phyloP scores from a whole-genome alignment of 1,284 basidiomycete species.

The Boletus austroedulis region DNA sequence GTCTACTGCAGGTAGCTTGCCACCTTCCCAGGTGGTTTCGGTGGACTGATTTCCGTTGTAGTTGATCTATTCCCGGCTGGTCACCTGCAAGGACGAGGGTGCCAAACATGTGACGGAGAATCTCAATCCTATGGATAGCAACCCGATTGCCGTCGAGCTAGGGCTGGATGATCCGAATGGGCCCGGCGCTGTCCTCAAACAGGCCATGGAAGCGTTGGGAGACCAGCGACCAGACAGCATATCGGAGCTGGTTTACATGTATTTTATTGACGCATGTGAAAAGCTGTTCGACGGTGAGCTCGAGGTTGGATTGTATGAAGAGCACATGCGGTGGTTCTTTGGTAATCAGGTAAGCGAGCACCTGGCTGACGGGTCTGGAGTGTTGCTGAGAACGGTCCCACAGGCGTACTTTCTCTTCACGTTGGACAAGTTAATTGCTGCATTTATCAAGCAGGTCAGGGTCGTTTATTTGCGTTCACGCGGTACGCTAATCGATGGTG shows the following conservation, averaged over 20 bases:
- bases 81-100: conserved; percentile 82
- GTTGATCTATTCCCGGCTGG: conserved; percentile 87
- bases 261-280: conserved; percentile 89
- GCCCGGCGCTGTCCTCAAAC: conserved; percentile 60
- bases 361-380: conserved; percentile 4
- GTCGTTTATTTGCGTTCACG: neutral
- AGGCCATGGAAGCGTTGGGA: conserved; percentile 55
- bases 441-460: conserved; percentile 82
- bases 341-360: conserved; percentile 75
- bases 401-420: conserved; percentile 88
- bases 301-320: conserved; percentile 88
- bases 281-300: conserved; percentile 92
- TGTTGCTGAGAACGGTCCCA: conserved; percentile 26
- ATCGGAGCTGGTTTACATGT: conserved; percentile 76
- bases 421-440: conserved; percentile 85
- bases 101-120: conserved; percentile 58
- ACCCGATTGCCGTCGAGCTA: conserved; percentile 70
- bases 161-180: conserved; percentile 77
- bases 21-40: conserved; percentile 1
- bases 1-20: conserved; percentile 73
- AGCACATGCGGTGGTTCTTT: conserved; percentile 96
- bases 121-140: conserved; percentile 58
- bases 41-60: conserved; percentile 37
- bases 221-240: conserved; percentile 35
- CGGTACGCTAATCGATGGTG: conserved; percentile 15